phyloP scores from a whole-genome alignment of 805 yeast genomes.

The Metschnikowia kunwiensis region DNA sequence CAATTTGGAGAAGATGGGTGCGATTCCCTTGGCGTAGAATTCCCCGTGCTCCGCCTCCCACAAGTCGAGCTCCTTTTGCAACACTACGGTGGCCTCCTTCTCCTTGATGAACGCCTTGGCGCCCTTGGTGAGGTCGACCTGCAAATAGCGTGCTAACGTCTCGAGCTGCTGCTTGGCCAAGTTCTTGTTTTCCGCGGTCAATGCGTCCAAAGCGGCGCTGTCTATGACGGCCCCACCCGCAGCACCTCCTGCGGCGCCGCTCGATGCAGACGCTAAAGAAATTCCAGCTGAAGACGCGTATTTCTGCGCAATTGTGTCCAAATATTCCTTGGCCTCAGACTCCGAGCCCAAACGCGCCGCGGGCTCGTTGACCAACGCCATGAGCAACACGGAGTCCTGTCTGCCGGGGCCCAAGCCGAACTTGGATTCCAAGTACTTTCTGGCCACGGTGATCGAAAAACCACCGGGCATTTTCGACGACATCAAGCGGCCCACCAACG shows the following conservation, averaged over 20 bases:
- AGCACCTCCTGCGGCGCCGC: constrained; percentile 50
- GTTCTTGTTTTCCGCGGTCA: constrained; percentile 65
- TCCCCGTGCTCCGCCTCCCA: constrained; percentile 87
- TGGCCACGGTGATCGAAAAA: constrained; percentile 84
- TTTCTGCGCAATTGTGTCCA: constrained; percentile 77
- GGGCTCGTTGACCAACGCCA: constrained; percentile 88
- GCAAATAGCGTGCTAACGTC: constrained; percentile 91
- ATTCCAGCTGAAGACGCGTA: constrained; percentile 84
- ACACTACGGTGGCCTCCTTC: constrained; percentile 76
- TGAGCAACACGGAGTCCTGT: constrained; percentile 84
- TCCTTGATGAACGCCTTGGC: constrained; percentile 79
- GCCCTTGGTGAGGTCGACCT: constrained; percentile 87
- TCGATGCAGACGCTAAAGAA: constrained; percentile 63
- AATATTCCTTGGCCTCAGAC: constrained; percentile 83
- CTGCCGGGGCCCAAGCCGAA: constrained; percentile 94
- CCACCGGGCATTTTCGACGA: constrained; percentile 99
- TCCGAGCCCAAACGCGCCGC: constrained; percentile 83
- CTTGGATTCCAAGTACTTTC: constrained; percentile 86
- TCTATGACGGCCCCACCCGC: constrained; percentile 88
- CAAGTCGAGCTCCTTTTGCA: constrained; percentile 88
- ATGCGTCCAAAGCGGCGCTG: constrained; percentile 88
- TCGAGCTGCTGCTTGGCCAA: constrained; percentile 80
- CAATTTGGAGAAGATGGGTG: constrained; percentile 83
- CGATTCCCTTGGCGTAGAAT: constrained; percentile 85
- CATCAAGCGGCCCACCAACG: constrained; percentile 85